phyloP scores from a whole-genome alignment of 2,329 filamentous ascomycete species.

The Pseudonectria foliicola region DNA sequence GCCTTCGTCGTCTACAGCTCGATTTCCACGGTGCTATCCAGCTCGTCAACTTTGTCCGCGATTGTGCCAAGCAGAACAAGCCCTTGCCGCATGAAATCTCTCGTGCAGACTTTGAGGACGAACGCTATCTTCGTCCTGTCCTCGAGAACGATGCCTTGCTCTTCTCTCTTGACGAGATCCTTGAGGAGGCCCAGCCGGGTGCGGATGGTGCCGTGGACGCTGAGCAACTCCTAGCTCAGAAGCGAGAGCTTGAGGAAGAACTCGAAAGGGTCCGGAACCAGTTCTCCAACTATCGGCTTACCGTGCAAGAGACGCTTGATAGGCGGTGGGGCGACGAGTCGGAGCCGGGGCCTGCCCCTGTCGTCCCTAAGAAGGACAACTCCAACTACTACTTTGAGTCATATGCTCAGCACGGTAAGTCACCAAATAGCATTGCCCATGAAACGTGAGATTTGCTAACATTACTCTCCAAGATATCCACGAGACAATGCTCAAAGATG shows the following conservation, averaged over 20 bases:
- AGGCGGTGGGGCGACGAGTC: slow-evolving; percentile 55
- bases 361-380: slow-evolving; percentile 24
- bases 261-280: slow-evolving; percentile 52
- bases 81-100: slow-evolving; percentile 52
- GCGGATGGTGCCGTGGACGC: slow-evolving; percentile 17
- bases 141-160: slow-evolving; percentile 86
- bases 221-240: slow-evolving; percentile 39
- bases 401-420: slow-evolving; percentile 52
- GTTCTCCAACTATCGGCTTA: slow-evolving; percentile 57
- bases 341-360: slow-evolving; percentile 26
- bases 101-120: slow-evolving; percentile 60
- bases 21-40: slow-evolving; percentile 70
- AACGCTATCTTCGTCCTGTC: slow-evolving; percentile 75
- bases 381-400: slow-evolving; percentile 52
- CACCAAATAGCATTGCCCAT: neutral
- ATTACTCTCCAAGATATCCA: slow-evolving; percentile 61
- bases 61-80: slow-evolving; percentile 36
- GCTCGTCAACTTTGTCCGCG: slow-evolving; percentile 63
- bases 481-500: slow-evolving; percentile 91
- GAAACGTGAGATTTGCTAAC: slow-evolving; percentile 1
- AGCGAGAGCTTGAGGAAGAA: slow-evolving; percentile 52
- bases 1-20: slow-evolving; percentile 50
- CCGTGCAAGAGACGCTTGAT: slow-evolving; percentile 60
- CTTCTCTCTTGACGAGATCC: slow-evolving; percentile 72
- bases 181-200: slow-evolving; percentile 41